These are phyloP conservation scores for Scytalidium lignicola DNA, from an alignment of 2,329 filamentous ascomycete species.

Conservation along the genomic window DNA sequence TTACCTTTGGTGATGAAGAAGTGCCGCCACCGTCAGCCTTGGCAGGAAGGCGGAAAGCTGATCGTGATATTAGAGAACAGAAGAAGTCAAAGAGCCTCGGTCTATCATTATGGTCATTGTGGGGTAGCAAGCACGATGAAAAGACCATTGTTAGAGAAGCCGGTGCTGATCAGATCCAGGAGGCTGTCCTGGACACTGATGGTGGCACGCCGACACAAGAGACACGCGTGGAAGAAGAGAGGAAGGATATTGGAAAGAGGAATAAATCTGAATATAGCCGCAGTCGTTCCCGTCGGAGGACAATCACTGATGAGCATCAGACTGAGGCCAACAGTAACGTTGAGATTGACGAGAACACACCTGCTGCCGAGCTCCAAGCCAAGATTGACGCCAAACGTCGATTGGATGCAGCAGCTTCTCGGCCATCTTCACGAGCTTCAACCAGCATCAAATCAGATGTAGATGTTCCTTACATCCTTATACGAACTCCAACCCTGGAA, in stretches of 20 bases:
- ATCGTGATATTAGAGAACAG: slow-evolving; percentile 43
- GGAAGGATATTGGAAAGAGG: slow-evolving; percentile 6
- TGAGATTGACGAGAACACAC: slow-evolving; percentile 32
- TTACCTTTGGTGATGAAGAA: slow-evolving; percentile 66
- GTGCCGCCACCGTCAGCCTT: slow-evolving; percentile 78
- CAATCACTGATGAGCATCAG: slow-evolving; percentile 48
- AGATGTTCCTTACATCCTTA: slow-evolving; percentile 11
- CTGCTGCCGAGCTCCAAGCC: slow-evolving; percentile 38
- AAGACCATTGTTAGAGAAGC: slow-evolving; percentile 58
- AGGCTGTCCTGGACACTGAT: slow-evolving; percentile 33
- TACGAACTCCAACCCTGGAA: slow-evolving; percentile 23
- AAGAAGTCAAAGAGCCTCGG: slow-evolving; percentile 64
- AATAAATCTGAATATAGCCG: slow-evolving; percentile 21
- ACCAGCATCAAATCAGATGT: slow-evolving; percentile 1
- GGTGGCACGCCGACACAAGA: slow-evolving; percentile 30
- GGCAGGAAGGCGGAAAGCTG: slow-evolving; percentile 59
- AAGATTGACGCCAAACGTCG: slow-evolving; percentile 35
- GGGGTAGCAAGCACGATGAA: slow-evolving; percentile 87
- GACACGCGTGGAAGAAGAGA: slow-evolving; percentile 10
- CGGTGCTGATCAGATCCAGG: slow-evolving; percentile 38
- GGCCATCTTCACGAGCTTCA: slow-evolving; percentile 14
- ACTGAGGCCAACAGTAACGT: slow-evolving; percentile 29
- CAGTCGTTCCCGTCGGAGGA: slow-evolving; percentile 38
- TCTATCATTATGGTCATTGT: slow-evolving; percentile 77
- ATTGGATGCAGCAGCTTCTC: slow-evolving; percentile 15